Evolutionary conservation across 208 protist species (phyloP), one percentile per base, ranked within the genome.

Genomic region (Acanthamoeba castellanii): DNA sequence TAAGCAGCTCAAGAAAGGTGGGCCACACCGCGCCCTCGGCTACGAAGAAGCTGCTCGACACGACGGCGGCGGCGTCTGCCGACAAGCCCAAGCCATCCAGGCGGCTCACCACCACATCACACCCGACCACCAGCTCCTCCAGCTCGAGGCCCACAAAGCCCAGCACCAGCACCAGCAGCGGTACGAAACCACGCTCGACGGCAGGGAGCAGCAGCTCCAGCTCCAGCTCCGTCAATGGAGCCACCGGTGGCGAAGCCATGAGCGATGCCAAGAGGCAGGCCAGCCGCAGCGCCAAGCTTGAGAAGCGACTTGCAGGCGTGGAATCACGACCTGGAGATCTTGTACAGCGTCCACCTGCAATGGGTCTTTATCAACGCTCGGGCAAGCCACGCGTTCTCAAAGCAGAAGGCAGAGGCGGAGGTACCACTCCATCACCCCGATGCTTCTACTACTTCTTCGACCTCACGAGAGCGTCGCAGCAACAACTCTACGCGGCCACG

Each of bases 191-290:
- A 18, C 50, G 50, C 13, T 27, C 66, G 66, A 72, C n/a, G 4
- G 11, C 66, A n/a, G 66, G 9, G 22, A 20, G n/a, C n/a, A 72
- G 42, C 9, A 25, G 8, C 25, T 8, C 70, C 70, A 34, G 70
- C 32, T 78, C 70, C 37, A 22, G 37, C 27, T 82, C 37, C 5
- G 37, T 13, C 74, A 52, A 8, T 52, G 74, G 64, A 1, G 64
- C 64, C 7, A 13, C n/a, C 13, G 18, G n/a, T 16, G n/a, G 37
- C 4, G 37, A 52, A 25, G 74, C 37, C 6, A 82, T 18, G 74
- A 52, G 74, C 42, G 74, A 82, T 13, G 32, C 74, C 32, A 82
- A 82, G 74, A 82, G 50, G 74, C 74, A 82, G 37, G 74, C 74
- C 37, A 82, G 74, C 74, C 74, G 74, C 32, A 9, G 50, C 11